Evolutionary conservation across 768 basidiomycete genomes (phyloP).

Genomic region (Punctularia strigosozonata): DNA sequence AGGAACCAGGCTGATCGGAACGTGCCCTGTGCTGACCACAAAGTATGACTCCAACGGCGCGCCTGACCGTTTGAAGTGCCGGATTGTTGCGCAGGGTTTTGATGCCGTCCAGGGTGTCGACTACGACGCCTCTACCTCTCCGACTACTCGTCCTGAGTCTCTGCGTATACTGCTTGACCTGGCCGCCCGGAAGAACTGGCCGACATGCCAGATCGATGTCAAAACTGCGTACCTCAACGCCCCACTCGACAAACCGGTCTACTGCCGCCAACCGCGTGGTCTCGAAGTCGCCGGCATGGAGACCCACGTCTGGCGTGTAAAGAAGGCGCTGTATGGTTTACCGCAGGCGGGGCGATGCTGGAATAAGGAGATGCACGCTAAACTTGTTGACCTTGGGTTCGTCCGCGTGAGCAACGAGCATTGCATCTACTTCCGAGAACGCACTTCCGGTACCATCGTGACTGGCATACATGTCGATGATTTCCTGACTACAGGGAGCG

Average conservation of each 20-base stretch:
- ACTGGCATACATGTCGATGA: slow-evolving; percentile 22
- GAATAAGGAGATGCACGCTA: slow-evolving; percentile 13
- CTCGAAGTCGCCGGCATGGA: slow-evolving; percentile 7
- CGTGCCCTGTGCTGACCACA: too few relatives aligned
- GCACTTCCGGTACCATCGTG: slow-evolving; percentile 4
- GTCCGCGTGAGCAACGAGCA: slow-evolving; percentile 8
- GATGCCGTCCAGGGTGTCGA: slow-evolving; percentile 27
- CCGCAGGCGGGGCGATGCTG: slow-evolving; percentile 19
- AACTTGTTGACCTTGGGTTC: slow-evolving; percentile 10
- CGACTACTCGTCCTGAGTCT: slow-evolving; percentile 14
- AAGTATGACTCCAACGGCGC: too few relatives aligned
- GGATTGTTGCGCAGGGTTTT: slow-evolving; percentile 33
- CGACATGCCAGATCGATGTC: slow-evolving; percentile 17
- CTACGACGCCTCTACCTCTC: slow-evolving; percentile 25
- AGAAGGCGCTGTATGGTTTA: slow-evolving; percentile 20
- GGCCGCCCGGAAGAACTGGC: slow-evolving; percentile 9
- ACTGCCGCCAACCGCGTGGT: slow-evolving; percentile 17
- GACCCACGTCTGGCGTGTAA: slow-evolving; percentile 9
- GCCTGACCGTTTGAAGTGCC: too few relatives aligned
- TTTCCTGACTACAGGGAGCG: slow-evolving; percentile 15
- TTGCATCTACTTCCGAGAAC: slow-evolving; percentile 11
- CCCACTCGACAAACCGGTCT: slow-evolving; percentile 14
- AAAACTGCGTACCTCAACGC: slow-evolving; percentile 14
- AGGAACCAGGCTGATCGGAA: too few relatives aligned
- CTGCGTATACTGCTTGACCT: slow-evolving; percentile 15